Evolutionary conservation across 1,139 yeast genomes (phyloP), one percentile per base, ranked within the genome.

Genomic region (Geotrichum cucujoidarum): DNA sequence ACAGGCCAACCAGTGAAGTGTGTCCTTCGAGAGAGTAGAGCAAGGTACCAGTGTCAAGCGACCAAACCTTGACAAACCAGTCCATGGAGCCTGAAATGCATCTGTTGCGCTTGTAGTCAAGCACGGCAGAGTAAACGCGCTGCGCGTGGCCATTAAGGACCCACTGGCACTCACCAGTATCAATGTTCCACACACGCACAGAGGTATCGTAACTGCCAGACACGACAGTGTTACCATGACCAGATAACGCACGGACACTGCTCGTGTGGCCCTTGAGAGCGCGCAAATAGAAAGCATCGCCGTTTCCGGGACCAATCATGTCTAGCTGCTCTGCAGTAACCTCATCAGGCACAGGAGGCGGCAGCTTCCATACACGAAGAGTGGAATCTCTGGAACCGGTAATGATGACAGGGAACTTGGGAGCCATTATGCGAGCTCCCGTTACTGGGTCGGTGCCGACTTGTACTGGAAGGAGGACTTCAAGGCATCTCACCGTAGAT

Each of bases 81-180:
- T 92, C 98, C 83, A 89, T 82, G 7, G 95, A 84, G 0, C 97
- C 97, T 1, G 97, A 85, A 52, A 86, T 84, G 60, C 97, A 90
- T 39, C 92, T 73, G 59, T 82, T 78, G 51, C 89, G 74, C 52
- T 78, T 73, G 57, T 78, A 77, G 62, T 92, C 96, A 58, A 88
- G 73, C 1, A 89, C 86, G 0, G 95, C 89, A 16, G 94, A 80
- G 66, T 92, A 92, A 3, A 92, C 95, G 54, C 87, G 77, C 57
- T 89, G 94, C 13, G 80, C 77, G 65, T 94, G 98, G 3, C 97
- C 97, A 1, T 78, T 71, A 29, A 92, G 72, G 13, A 84, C 79
- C 67, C 81, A 82, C 48, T 77, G 76, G 63, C 96, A 88, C 47
- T 74, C 75, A 43, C 87, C 67, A 6, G 64, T 55, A 11, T 55